These are phyloP conservation scores for Aciculosporium take DNA, from an alignment of 2,329 filamentous ascomycete species.

Conservation along the genomic window DNA sequence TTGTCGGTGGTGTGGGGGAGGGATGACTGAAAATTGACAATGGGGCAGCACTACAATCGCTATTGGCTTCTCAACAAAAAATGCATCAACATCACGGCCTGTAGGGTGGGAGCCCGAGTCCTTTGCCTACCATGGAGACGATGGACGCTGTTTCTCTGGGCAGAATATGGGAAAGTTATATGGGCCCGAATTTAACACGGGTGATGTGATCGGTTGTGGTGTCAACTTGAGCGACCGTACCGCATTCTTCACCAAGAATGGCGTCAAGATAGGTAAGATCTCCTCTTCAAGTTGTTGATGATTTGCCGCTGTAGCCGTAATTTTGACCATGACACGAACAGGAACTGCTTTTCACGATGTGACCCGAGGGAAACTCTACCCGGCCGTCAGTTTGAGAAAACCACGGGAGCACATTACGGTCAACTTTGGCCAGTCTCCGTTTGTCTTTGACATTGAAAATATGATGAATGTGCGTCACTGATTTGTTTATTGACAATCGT, in stretches of 20 bases:
- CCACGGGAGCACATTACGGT: slow-evolving; percentile 44
- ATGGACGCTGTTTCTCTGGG: slow-evolving; percentile 46
- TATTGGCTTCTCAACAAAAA: slow-evolving; percentile 45
- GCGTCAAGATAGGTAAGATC: slow-evolving; percentile 35
- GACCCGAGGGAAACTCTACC: slow-evolving; percentile 48
- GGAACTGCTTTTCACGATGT: slow-evolving; percentile 59
- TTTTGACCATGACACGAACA: slow-evolving; percentile 18
- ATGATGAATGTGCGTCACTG: slow-evolving; percentile 53
- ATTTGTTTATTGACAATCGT: too few relatives aligned
- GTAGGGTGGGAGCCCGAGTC: slow-evolving; percentile 55
- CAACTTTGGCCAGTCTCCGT: slow-evolving; percentile 61
- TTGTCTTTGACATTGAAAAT: slow-evolving; percentile 81
- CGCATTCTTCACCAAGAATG: slow-evolving; percentile 58
- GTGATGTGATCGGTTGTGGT: slow-evolving; percentile 50
- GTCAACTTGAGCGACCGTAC: slow-evolving; percentile 50
- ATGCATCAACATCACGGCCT: slow-evolving; percentile 37
- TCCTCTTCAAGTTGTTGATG: neutral
- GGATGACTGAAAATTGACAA: slow-evolving; percentile 3
- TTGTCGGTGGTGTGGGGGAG: neutral
- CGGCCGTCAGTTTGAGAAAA: slow-evolving; percentile 51
- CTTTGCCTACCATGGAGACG: slow-evolving; percentile 57
- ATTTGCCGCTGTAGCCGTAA: neutral
- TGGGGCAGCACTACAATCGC: slow-evolving; percentile 40
- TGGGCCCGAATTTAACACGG: slow-evolving; percentile 38
- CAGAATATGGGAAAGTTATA: slow-evolving; percentile 43